Percentiles rank a stretch among this genome's conserved stretches.
Evolutionary conservation across 2,329 filamentous ascomycete genomes (phyloP).

Genomic region (Fusarium papillatum): DNA sequence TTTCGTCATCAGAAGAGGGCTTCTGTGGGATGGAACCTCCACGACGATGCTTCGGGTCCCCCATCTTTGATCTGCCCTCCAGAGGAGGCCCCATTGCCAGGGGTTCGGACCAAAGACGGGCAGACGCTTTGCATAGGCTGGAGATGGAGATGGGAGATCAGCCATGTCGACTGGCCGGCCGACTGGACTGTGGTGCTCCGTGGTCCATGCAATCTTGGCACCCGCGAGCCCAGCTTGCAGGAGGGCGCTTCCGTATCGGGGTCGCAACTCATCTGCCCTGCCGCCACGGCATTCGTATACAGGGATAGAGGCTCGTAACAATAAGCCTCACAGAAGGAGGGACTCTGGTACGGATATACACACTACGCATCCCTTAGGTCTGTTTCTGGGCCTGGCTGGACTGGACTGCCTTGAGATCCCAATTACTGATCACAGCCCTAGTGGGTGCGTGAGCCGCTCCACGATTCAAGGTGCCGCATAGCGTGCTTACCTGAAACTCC

Average conservation of each 20-base stretch:
- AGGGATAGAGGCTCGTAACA: slow-evolving; percentile 33
- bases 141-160: slow-evolving; percentile 23
- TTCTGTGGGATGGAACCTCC: slow-evolving; percentile 14
- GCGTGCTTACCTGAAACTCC: slow-evolving; percentile 17
- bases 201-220: slow-evolving; percentile 20
- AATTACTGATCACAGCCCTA: slow-evolving; percentile 23
- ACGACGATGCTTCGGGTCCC: slow-evolving; percentile 6
- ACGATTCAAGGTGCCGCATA: slow-evolving; percentile 11
- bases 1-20: slow-evolving; percentile 23
- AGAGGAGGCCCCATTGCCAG: slow-evolving; percentile 20
- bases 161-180: slow-evolving; percentile 14
- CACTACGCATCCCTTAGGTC: neutral
- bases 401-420: slow-evolving; percentile 19
- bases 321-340: slow-evolving; percentile 32
- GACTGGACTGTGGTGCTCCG: slow-evolving; percentile 9
- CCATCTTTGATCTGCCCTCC: slow-evolving; percentile 21
- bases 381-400: slow-evolving; percentile 9
- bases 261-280: slow-evolving; percentile 32
- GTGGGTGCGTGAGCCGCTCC: slow-evolving; percentile 22
- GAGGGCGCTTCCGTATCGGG: slow-evolving; percentile 22
- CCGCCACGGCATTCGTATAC: slow-evolving; percentile 36
- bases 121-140: slow-evolving; percentile 23
- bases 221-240: slow-evolving; percentile 10
- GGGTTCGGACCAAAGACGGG: slow-evolving; percentile 19
- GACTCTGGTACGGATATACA: neutral